A percentile compares a stretch with the other conserved stretches of the same genome.
Conservation (phyloP, 1,284 basidiomycete genomes). For the Rhodotorula glutinis region DNA sequence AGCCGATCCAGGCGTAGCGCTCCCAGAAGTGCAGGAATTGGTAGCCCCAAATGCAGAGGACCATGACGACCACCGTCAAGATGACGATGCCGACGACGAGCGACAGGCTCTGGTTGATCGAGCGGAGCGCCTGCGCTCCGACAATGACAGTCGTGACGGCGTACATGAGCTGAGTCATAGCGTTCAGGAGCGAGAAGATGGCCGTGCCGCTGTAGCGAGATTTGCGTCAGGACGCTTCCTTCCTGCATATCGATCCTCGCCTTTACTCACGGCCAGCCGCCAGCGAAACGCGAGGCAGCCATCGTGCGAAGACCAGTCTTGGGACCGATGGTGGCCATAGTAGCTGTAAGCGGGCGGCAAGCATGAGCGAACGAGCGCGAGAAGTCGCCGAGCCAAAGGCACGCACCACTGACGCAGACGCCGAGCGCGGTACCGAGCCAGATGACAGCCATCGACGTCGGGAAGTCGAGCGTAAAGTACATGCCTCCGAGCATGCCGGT, state of each 20-base stretch:
- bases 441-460: constrained; percentile 49
- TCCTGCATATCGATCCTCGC: too few species aligned
- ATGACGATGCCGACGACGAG: constrained; percentile 52
- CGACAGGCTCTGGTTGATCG: constrained; percentile 49
- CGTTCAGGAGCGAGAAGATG: constrained; percentile 60
- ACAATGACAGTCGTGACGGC: constrained; percentile 44
- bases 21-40: constrained; percentile 56
- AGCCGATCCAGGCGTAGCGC: constrained; percentile 61
- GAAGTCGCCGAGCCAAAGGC: background rate
- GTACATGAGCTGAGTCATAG: constrained; percentile 46
- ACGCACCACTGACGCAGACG: constrained; percentile 42
- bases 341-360: constrained; percentile 47
- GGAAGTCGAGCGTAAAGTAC: constrained; percentile 56
- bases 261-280: background rate
- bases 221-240: too few species aligned
- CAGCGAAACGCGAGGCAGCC: constrained; percentile 43
- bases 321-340: constrained; percentile 62
- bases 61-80: constrained; percentile 48
- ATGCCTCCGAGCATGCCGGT: background rate
- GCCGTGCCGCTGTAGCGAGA: constrained; percentile 38
- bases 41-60: constrained; percentile 53
- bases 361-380: background rate
- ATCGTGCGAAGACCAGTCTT: constrained; percentile 63
- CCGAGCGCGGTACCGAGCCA: constrained; percentile 49
- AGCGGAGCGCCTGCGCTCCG: constrained; percentile 51